These are phyloP conservation scores for Neurospora sp. DNA, from an alignment of 495 filamentous ascomycete species.

Conservation along the genomic window DNA sequence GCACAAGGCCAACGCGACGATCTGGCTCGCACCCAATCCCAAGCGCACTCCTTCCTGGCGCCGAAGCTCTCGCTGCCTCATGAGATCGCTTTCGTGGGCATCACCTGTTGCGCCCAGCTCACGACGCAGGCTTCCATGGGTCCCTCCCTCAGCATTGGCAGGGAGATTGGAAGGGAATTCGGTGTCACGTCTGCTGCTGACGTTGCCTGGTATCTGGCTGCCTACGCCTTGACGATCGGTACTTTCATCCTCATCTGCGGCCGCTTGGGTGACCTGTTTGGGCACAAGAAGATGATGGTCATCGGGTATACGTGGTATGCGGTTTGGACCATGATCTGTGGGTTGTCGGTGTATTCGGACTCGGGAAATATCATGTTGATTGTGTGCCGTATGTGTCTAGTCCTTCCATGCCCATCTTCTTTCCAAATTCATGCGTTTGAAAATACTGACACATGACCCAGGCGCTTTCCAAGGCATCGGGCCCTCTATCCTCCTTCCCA, in stretches of 20 bases:
- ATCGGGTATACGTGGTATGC: constrained; percentile 48
- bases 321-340: constrained; percentile 47
- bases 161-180: constrained; percentile 20
- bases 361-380: constrained; percentile 38
- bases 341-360: constrained; percentile 27
- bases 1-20: not conserved
- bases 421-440: not conserved
- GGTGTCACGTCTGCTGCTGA: constrained; percentile 16
- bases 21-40: not conserved
- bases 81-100: constrained; percentile 34
- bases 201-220: constrained; percentile 46
- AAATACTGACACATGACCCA: not conserved
- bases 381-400: constrained; percentile 24
- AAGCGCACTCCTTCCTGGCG: constrained; percentile 1
- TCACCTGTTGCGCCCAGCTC: constrained; percentile 38
- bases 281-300: constrained; percentile 47
- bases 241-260: constrained; percentile 58
- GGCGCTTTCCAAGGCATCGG: constrained; percentile 53
- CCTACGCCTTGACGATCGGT: constrained; percentile 49
- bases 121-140: constrained; percentile 22
- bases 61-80: constrained; percentile 17
- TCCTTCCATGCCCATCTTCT: not conserved
- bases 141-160: constrained; percentile 22
- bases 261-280: constrained; percentile 48
- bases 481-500: constrained; percentile 51